Percentiles rank a stretch among this genome's conserved stretches.
phyloP scores from a whole-genome alignment of 495 filamentous ascomycete species.

The Penicillium crystallinum region DNA sequence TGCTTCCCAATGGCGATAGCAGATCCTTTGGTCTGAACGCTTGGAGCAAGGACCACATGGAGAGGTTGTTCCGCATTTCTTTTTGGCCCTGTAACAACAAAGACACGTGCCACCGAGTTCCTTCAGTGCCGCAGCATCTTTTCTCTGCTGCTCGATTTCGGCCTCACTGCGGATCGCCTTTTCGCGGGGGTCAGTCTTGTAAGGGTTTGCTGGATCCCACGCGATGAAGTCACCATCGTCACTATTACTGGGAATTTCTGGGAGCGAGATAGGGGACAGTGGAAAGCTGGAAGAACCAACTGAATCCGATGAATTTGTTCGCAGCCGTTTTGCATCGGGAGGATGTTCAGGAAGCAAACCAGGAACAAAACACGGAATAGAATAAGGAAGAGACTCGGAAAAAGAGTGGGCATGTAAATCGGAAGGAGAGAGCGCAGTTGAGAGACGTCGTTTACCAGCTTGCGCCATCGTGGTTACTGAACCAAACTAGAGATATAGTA shows the following conservation, averaged over 20 bases:
- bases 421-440: not conserved
- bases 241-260: no score
- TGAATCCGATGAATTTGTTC: not conserved
- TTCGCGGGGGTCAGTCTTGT: constrained; percentile 4
- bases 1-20: constrained; percentile 14
- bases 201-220: constrained; percentile 11
- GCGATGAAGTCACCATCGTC: constrained; percentile 1
- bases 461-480: not conserved
- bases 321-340: not conserved
- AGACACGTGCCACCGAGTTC: constrained; percentile 23
- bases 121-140: constrained; percentile 15
- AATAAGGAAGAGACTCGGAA: no score
- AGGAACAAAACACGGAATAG: no score
- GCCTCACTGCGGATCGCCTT: not conserved
- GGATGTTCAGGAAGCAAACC: no score
- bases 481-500: not conserved
- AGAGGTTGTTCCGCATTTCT: constrained; percentile 17
- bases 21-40: constrained; percentile 1
- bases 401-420: no score
- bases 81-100: constrained; percentile 24
- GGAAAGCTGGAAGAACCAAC: not conserved
- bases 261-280: not conserved
- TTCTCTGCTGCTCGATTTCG: constrained; percentile 14
- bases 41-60: constrained; percentile 18
- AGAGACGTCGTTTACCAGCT: not conserved